These are phyloP conservation scores for Arthrobotrys pseudoclavata DNA, from an alignment of 2,329 filamentous ascomycete species.

Conservation along the genomic window DNA sequence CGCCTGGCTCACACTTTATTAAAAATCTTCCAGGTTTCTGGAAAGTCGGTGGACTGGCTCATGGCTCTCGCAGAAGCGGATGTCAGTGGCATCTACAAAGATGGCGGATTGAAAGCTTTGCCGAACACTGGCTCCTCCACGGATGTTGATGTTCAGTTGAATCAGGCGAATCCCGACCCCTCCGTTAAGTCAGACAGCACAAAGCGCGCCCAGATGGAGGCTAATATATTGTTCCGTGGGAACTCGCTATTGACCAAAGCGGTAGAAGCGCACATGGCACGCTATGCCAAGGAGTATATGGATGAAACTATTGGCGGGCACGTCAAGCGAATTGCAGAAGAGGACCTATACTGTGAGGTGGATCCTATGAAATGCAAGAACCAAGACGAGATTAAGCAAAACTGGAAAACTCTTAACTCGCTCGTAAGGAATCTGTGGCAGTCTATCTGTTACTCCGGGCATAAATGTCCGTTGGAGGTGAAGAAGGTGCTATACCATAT, in stretches of 20 bases:
- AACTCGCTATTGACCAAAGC: constrained; percentile 95
- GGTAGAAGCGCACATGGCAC: constrained; percentile 94
- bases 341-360: constrained; percentile 93
- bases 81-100: constrained; percentile 91
- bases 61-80: constrained; percentile 95
- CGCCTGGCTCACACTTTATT: constrained; percentile 86
- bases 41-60: constrained; percentile 86
- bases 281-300: constrained; percentile 91
- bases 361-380: constrained; percentile 83
- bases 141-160: constrained; percentile 68
- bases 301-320: constrained; percentile 89
- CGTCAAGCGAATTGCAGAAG: constrained; percentile 87
- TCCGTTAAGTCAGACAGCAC: constrained; percentile 76
- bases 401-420: constrained; percentile 75
- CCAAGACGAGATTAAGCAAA: constrained; percentile 73
- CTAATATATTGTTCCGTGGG: constrained; percentile 93
- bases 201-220: constrained; percentile 84
- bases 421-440: constrained; percentile 74
- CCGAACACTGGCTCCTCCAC: constrained; percentile 15
- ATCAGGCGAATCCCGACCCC: constrained; percentile 74
- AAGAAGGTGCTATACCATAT: constrained; percentile 77
- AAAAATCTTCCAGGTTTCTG: constrained; percentile 95
- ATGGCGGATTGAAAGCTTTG: constrained; percentile 75
- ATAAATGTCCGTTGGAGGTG: constrained; percentile 75
- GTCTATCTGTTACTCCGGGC: constrained; percentile 72